Evolutionary conservation across 169 alveolate genomes (phyloP).

Genomic region (Fabrea salina): DNA sequence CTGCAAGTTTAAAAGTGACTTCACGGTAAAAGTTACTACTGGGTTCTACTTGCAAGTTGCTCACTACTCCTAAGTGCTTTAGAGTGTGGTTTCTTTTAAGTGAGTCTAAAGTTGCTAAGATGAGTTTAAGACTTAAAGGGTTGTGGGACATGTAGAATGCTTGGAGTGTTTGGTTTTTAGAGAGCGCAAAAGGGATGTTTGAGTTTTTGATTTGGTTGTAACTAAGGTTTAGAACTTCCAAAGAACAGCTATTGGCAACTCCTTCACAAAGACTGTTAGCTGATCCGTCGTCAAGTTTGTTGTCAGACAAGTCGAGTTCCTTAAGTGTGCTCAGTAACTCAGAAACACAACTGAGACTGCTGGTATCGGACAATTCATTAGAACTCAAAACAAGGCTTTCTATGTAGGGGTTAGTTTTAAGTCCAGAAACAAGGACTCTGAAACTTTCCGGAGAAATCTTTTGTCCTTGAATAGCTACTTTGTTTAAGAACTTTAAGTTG

Average conservation of each 20-base stretch:
- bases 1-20: background rate
- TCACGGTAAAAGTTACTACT: no score
- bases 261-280: background rate
- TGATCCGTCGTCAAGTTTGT: constrained; percentile 5
- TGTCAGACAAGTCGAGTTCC: background rate
- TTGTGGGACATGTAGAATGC: background rate
- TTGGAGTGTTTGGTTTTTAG: background rate
- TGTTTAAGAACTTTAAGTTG: no score
- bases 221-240: background rate
- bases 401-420: no score
- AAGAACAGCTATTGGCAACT: background rate
- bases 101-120: background rate
- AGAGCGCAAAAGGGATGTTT: background rate
- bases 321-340: no score
- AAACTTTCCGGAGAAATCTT: no score
- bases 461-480: no score
- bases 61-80: background rate
- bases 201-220: background rate
- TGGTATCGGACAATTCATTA: no score
- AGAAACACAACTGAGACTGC: no score
- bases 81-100: background rate
- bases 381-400: no score
- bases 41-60: no score
- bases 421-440: no score
- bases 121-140: background rate